Base-by-base conservation (phyloP, 1,284 basidiomycete species). In the Caloboletus firmus region DNA sequence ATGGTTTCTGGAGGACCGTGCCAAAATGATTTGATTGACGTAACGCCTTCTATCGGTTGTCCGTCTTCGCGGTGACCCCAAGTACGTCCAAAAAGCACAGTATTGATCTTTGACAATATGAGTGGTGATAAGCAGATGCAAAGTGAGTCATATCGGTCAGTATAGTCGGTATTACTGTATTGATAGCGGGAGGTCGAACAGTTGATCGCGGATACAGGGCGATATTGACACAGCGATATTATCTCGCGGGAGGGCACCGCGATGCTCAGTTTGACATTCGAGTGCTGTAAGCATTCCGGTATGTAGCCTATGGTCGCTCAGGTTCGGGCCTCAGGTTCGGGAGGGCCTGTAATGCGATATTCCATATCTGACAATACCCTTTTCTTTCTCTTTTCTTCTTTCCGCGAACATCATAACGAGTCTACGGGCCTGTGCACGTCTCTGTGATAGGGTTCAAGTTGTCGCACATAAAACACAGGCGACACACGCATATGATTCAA, bases 21-120 rank as follows among this genome's bases (percentile, higher is more conserved):
- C 22, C 35, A 26, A 11, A 13, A 28, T 40, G 40, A 41, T n/a
- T 5, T 30, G 39, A 57, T 46, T 60, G 46, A 62, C 58, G 58
- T 59, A 59, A 59, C 13, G 31, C 20, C 57, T 59, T 58, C 57
- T 60, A 59, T 60, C 61, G 9, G 44, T 13, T 54, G 26, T 43
- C 46, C 18, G 30, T 41, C 9, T 24, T 40, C 24, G 35, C 5
- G 28, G 28, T 20, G 42, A 44, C 43, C 41, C 41, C n/a, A n/a
- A n/a, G n/a, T 47, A 43, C 26, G n/a, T 45, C 44, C 44, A n/a
- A 13, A 12, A 22, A 44, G 39, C 13, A 6, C 28, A 7, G 43
- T 20, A 43, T 42, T 13, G 13, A 26, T 43, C 22, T 10, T 5
- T 13, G 36, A 46, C 37, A n/a, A n/a, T 15, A 15, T 8, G 9